phyloP scores from a whole-genome alignment of 352 stramenopile genomes.

The Phytopythium boreale region DNA sequence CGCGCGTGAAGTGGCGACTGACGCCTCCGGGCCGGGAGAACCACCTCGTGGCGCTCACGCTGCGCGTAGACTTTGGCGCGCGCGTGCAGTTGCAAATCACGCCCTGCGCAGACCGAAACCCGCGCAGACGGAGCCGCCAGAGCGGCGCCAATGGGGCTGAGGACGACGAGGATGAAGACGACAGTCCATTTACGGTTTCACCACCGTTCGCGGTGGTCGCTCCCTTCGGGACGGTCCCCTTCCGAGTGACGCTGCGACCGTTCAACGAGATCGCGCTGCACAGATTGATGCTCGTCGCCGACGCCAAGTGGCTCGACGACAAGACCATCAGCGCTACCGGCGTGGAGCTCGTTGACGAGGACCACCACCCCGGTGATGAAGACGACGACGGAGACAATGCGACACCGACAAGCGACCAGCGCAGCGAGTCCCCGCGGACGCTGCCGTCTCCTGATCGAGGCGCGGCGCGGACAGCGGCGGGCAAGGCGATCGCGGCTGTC shows the following conservation, averaged over 20 bases:
- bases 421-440: slow-evolving; percentile 7
- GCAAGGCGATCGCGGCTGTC: slow-evolving; percentile 72
- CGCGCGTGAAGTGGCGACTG: slow-evolving; percentile 58
- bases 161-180: slow-evolving; percentile 22
- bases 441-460: background rate
- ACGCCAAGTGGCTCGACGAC: slow-evolving; percentile 59
- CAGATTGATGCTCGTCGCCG: slow-evolving; percentile 51
- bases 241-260: slow-evolving; percentile 55
- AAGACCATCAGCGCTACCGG: background rate
- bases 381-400: background rate
- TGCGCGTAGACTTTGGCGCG: slow-evolving; percentile 50
- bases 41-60: slow-evolving; percentile 49
- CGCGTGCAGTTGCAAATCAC: slow-evolving; percentile 44
- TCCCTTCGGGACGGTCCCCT: slow-evolving; percentile 33
- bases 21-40: slow-evolving; percentile 42
- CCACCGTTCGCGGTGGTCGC: slow-evolving; percentile 14
- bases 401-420: background rate
- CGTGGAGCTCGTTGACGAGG: background rate
- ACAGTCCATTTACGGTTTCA: slow-evolving; percentile 1
- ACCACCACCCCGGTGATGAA: background rate
- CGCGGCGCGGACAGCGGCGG: slow-evolving; percentile 18
- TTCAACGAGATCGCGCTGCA: slow-evolving; percentile 12
- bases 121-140: background rate
- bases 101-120: slow-evolving; percentile 12
- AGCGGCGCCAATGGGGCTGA: background rate